phyloP scores from a whole-genome alignment of 2,329 filamentous ascomycete species.

The Ophiostoma perfectum region DNA sequence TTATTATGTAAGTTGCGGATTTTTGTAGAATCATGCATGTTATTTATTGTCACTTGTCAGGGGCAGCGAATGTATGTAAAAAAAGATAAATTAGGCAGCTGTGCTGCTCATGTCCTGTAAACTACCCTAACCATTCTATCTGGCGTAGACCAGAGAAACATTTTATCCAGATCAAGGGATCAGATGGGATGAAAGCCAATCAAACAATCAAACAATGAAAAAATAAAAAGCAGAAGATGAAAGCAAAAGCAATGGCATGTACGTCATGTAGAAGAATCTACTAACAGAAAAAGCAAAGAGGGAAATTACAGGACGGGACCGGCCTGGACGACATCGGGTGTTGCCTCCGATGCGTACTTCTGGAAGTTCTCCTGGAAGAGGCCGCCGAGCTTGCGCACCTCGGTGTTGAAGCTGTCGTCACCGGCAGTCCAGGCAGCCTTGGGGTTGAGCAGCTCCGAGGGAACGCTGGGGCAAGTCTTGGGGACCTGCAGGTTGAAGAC shows the following conservation, averaged over 20 bases:
- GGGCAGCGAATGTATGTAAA: background rate
- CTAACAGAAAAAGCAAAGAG: background rate
- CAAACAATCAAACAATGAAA: background rate
- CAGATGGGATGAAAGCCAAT: background rate
- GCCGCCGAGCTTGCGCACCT: conserved; percentile 82
- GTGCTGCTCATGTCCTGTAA: conserved; percentile 3
- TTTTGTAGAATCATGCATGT: too few species aligned
- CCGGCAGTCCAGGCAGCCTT: conserved; percentile 85
- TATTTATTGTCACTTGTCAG: too few species aligned
- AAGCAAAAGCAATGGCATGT: conserved; percentile 9
- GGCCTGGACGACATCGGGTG: conserved; percentile 68
- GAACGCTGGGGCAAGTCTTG: conserved; percentile 82
- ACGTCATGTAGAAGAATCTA: conserved; percentile 6
- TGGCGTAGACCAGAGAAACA: conserved; percentile 14
- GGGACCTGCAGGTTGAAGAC: conserved; percentile 97
- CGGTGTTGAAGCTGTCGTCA: conserved; percentile 71
- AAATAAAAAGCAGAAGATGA: conserved; percentile 6
- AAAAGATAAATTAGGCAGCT: conserved; percentile 1
- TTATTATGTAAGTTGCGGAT: conserved; percentile 2
- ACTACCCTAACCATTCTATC: conserved; percentile 10
- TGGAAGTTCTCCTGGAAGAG: conserved; percentile 97
- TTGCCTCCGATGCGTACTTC: conserved; percentile 85
- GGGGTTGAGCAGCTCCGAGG: conserved; percentile 89
- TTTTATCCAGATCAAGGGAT: background rate
- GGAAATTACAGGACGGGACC: conserved; percentile 44